Evolutionary conservation across 176 grass and related monocot genomes (phyloP).

Genomic region (Oryza brachyantha): DNA sequence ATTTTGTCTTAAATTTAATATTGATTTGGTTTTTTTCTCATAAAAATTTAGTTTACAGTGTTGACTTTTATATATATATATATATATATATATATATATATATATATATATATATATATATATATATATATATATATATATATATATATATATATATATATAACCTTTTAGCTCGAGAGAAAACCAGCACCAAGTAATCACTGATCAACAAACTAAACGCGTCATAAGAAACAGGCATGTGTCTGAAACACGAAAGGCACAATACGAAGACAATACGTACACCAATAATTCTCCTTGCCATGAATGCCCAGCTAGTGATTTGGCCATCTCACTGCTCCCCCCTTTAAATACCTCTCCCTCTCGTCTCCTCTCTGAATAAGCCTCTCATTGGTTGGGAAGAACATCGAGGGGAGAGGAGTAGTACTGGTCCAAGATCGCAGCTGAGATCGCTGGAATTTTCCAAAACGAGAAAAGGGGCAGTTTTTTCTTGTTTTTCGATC

Average conservation of each 20-base stretch:
- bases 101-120: no score
- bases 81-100: no score
- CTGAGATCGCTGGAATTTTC: neutral
- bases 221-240: conserved; percentile 14
- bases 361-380: neutral
- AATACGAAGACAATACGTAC: conserved; percentile 1
- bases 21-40: no score
- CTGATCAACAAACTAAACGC: neutral
- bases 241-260: neutral
- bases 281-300: conserved; percentile 17
- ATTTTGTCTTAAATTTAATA: no score
- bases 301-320: conserved; percentile 14
- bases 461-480: neutral
- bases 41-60: no score
- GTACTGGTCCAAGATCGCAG: neutral
- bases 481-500: neutral
- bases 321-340: neutral
- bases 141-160: no score
- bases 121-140: no score
- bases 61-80: no score
- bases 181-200: neutral
- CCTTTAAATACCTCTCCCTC: conserved; percentile 47
- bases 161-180: neutral
- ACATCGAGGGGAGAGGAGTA: neutral
- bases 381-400: neutral